Evolutionary conservation across 163 green algal species (phyloP), one percentile per base, ranked within the genome.

Genomic region (Coccomyxa subellipsoidea): DNA sequence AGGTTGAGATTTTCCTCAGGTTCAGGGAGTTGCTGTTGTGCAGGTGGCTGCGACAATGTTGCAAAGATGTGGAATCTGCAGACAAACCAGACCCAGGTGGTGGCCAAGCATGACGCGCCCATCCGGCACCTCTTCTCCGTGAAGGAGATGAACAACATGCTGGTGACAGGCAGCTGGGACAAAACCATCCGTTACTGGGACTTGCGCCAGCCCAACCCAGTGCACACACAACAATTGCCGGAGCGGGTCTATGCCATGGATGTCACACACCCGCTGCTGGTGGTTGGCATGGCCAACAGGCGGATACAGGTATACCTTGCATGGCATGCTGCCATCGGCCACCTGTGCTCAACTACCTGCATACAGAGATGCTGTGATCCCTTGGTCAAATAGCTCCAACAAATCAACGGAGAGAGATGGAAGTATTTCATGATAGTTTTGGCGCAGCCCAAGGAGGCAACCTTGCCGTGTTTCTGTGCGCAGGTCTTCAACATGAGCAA

Each of bases 131-230:
- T 91, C 40, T 85, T 85, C 69, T 95, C 81, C 73, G 87, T 95
- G 15, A 82, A 82, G 25, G 85, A 94, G 66, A 84, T 91, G 80
- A 93, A 90, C 80, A 93, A 90, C 80, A 89, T 98, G 75, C 90
- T 99, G 4, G 91, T 96, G 32, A 98, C 96, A 1, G 96, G 92
- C 21, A 92, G 91, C 66, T 99, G 96, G 96, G 96, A 99, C 90
- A 97, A 95, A 80, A 98, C 93, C 7, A 78, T 97, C 90, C 85
- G 94, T 85, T 98, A 97, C 86, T 98, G 95, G 94, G 95, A 98
- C 87, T 76, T 92, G 76, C 88, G 95, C 38, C 85, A 83, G 37
- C 85, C 91, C 10, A 96, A 90, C 71, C 85, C 94, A 3, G 90
- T 90, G 69, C 90, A 95, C 79, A 92, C 87, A 76, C 91, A 95